Base-by-base conservation (phyloP, 352 stramenopile genomes). In the Phytopythium chamaehyphon region DNA sequence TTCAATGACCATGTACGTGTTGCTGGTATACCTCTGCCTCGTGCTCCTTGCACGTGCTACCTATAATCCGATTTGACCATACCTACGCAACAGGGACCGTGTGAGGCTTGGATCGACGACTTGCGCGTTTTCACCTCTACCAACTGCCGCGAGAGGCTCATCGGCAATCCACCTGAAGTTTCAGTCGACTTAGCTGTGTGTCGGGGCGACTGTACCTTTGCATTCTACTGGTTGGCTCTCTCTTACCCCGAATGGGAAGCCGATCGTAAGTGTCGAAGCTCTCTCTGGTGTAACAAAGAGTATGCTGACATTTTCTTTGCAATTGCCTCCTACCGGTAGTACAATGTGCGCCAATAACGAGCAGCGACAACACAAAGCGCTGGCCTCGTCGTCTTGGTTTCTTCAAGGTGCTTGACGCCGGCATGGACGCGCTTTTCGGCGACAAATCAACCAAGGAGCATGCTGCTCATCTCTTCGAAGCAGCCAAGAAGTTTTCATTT, bases 181-280 rank as follows among this genome's bases (percentile, higher is more conserved):
- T 64, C 69, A 3, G 53, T 86, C 33, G 70, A 87, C 51, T 86
- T 66, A 43, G 70, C 69, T 12, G 55, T 59, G 1, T 89, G 75
- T 57, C 66, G 38, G 31, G 66, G 69, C 33, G 69, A 76, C 23
- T 83, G 76, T 33, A 61, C 43, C 15, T 70, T 90, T 43, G 67
- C 47, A 12, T 86, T 88, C 57, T 84, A 80, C 71, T 85, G 76
- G 76, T 19, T 85, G 42, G 69, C 73, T 38, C 22, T 86, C 42
- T 72, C 83, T 44, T 51, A 71, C 39, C 45, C 64, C 14, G 67
- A 73, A 22, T 86, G 75, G 75, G 71, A 86, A 51, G 57, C 75
- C 6, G 80, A 86, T 64, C 76, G 70, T 74, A 59, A 24, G 63
- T 68, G 26, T 39, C 26, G 18, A 2, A 4, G 6, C 9, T 16